Base-by-base conservation (phyloP, 257 asterid genomes). In the Solanum piurae region DNA sequence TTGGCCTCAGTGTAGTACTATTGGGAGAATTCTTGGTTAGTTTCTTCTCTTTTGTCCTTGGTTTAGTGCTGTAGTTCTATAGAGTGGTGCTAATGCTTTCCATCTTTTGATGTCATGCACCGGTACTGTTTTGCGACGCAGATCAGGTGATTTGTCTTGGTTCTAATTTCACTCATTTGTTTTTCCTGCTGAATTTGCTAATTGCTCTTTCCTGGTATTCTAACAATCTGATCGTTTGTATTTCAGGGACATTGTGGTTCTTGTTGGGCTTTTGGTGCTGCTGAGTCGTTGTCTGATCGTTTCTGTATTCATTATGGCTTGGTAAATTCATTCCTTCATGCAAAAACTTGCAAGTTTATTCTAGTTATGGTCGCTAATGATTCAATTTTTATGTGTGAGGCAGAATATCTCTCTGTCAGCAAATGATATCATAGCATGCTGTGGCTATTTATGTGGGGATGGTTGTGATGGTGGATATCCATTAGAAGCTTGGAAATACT, bases 391-490 rank as follows among this genome's bases (percentile, higher is more conserved):
- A 49, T 10, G 31, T 73, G 31, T 73, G 84, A 33, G 87, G 90
- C 90, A 96, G 99, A 97, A 97, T 90, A 88, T 94, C 76, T 87
- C 96, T 55, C 99, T 97, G 84, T 95, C 99, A 13, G 99, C 93
- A 88, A 97, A 97, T 91, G 99, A 97, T 91, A 97, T 97, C 87
- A 88, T 97, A 89, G 94, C 99, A 14, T 97, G 99, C 91, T 97
- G 99, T 74, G 99, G 98, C 88, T 89, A 92, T 91, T 25, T 93
- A 93, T 97, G 99, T 84, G 99, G 99, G 85, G 96, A 94, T 33
- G 99, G 99, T 75, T 97, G 99, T 92, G 95, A 97, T 93, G 99
- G 99, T 76, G 99, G 99, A 88, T 92, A 93, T 83, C 98, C 99
- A 5, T 87, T 95, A 31, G 44, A 93, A 83, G 99, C 99, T 38